Percentiles rank a stretch among this genome's conserved stretches.
These are phyloP conservation scores for Lentinula edodes DNA, from an alignment of 768 basidiomycete species.

Conservation along the genomic window DNA sequence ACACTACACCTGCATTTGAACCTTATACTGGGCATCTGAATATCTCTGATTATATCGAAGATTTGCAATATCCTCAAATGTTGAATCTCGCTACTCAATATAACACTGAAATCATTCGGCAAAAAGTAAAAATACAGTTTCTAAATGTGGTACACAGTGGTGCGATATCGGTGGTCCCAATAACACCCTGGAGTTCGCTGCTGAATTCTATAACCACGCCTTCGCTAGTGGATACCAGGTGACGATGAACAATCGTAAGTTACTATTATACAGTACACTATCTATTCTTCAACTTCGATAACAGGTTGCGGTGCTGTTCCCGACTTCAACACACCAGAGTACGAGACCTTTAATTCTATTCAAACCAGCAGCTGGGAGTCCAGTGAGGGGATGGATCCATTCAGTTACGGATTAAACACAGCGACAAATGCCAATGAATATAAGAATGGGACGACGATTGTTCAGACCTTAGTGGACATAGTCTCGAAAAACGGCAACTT, in stretches of 20 bases:
- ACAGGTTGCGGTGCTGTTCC: conserved; percentile 44
- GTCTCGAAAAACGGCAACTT: conserved; percentile 62
- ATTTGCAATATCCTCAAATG: conserved; percentile 50
- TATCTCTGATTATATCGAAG: conserved; percentile 47
- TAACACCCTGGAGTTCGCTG: conserved; percentile 29
- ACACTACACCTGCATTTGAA: conserved; percentile 37
- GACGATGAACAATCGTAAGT: conserved; percentile 34
- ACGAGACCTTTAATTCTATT: conserved; percentile 39
- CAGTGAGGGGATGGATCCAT: conserved; percentile 53
- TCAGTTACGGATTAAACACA: conserved; percentile 42
- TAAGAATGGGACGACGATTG: conserved; percentile 42
- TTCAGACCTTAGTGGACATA: conserved; percentile 50
- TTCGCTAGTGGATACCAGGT: conserved; percentile 25
- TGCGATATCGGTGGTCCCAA: conserved; percentile 46
- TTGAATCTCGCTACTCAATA: conserved; percentile 39
- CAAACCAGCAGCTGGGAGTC: conserved; percentile 51
- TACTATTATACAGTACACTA: not conserved
- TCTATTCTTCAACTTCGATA: not conserved
- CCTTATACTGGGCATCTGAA: conserved; percentile 47
- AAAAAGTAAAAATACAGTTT: not conserved
- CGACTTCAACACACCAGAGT: conserved; percentile 55
- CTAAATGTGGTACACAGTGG: conserved; percentile 29
- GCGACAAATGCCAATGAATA: conserved; percentile 37
- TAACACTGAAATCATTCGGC: conserved; percentile 43
- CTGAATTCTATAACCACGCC: conserved; percentile 29